These are phyloP conservation scores for Ustilago hordei DNA, from an alignment of 1,284 basidiomycete genomes.

Conservation along the genomic window DNA sequence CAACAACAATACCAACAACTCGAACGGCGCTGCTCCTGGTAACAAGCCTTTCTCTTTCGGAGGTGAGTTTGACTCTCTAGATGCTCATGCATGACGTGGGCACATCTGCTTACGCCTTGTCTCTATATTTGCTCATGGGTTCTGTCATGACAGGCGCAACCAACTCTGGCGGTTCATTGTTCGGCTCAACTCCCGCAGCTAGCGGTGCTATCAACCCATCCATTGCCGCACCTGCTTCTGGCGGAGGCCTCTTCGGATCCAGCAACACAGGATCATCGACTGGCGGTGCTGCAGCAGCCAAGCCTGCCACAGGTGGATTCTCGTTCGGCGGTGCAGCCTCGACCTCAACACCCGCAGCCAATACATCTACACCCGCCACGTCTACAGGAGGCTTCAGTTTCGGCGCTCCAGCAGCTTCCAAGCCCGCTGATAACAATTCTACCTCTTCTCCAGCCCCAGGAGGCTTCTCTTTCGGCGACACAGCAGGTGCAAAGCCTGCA, in stretches of 20 bases:
- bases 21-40: slow-evolving; percentile 13
- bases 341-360: slow-evolving; percentile 25
- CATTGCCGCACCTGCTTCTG: slow-evolving; percentile 8
- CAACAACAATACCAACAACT: slow-evolving; percentile 34
- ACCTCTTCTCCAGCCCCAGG: slow-evolving; percentile 45
- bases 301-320: slow-evolving; percentile 47
- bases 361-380: not conserved
- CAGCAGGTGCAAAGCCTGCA: slow-evolving; percentile 55
- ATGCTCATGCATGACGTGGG: not conserved
- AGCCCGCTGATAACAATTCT: slow-evolving; percentile 22
- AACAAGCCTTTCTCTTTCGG: slow-evolving; percentile 54
- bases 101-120: not conserved
- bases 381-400: slow-evolving; percentile 45
- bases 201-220: slow-evolving; percentile 5
- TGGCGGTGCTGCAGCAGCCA: slow-evolving; percentile 13
- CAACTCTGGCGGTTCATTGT: slow-evolving; percentile 32
- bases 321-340: slow-evolving; percentile 46
- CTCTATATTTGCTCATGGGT: not conserved
- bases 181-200: slow-evolving; percentile 27
- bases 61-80: slow-evolving; percentile 16
- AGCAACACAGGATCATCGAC: slow-evolving; percentile 16
- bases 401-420: slow-evolving; percentile 21
- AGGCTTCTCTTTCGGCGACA: slow-evolving; percentile 50
- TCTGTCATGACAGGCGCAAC: slow-evolving; percentile 19
- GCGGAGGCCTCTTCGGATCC: slow-evolving; percentile 36